These are phyloP conservation scores for Nannochloris sp. DNA, from an alignment of 139 green algal genomes.

Conservation along the genomic window DNA sequence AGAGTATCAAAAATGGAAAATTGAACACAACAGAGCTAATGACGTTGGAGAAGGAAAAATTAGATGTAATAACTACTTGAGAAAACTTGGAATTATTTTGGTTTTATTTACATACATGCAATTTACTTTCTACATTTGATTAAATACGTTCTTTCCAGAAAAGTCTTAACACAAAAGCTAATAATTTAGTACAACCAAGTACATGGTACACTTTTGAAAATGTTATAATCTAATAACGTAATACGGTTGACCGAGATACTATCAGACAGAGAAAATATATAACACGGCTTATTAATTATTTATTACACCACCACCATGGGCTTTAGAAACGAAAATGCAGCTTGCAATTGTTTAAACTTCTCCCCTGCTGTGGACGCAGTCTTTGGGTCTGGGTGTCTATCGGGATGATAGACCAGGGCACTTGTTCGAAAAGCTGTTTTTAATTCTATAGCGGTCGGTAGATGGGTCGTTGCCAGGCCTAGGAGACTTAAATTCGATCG, in stretches of 20 bases:
- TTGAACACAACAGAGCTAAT: neutral
- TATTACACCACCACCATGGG: neutral
- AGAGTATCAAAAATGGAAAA: neutral
- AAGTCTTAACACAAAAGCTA: too few species aligned
- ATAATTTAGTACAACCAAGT: too few species aligned
- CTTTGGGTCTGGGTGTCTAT: neutral
- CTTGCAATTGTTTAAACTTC: conserved; percentile 14
- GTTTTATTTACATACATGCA: neutral
- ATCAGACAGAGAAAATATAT: neutral
- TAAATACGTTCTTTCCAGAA: too few species aligned
- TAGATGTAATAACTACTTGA: neutral
- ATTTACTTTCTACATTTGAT: too few species aligned
- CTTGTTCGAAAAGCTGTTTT: neutral
- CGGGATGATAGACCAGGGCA: conserved; percentile 11
- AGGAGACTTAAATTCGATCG: neutral
- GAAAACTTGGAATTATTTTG: neutral
- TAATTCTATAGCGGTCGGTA: neutral
- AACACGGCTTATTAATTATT: neutral
- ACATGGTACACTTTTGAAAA: too few species aligned
- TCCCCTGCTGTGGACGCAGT: neutral
- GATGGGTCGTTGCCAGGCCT: neutral
- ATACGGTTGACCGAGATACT: too few species aligned
- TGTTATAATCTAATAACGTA: too few species aligned
- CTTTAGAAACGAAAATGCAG: conserved; percentile 6
- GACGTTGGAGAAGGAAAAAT: neutral